Conservation (phyloP, 176 grass and related monocot genomes). For the Olyra latifolia region DNA sequence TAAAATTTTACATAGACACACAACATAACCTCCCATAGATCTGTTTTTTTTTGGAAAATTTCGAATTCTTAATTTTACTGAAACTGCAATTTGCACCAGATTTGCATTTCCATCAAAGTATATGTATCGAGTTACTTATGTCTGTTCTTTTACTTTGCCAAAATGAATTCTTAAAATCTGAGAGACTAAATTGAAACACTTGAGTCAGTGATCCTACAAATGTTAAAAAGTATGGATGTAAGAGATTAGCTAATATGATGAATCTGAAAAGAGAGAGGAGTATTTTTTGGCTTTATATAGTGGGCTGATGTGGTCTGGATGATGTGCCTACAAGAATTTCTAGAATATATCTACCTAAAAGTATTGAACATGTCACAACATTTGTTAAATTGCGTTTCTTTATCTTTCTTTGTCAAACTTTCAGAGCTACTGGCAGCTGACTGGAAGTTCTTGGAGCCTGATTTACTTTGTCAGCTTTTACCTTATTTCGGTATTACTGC, state of each 20-base stretch:
- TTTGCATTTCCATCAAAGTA: neutral
- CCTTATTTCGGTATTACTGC: slow-evolving; percentile 77
- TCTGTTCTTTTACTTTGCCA: neutral
- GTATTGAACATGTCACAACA: neutral
- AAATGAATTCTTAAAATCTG: neutral
- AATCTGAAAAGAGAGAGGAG: neutral
- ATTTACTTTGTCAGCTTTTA: slow-evolving; percentile 97
- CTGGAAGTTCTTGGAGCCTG: slow-evolving; percentile 89
- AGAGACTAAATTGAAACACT: slow-evolving; percentile 4
- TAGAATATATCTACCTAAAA: slow-evolving; percentile 16
- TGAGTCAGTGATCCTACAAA: neutral
- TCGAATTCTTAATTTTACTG: too few species aligned
- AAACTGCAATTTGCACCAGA: too few species aligned
- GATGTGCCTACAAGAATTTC: neutral
- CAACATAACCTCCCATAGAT: too few species aligned
- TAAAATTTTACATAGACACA: too few species aligned
- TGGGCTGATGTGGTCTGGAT: neutral
- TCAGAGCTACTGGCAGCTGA: slow-evolving; percentile 88
- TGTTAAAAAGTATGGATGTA: neutral
- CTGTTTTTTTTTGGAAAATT: too few species aligned
- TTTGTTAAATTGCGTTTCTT: slow-evolving; percentile 22
- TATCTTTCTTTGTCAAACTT: slow-evolving; percentile 37
- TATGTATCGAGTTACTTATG: neutral
- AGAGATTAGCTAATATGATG: neutral
- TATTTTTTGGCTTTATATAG: neutral